These are phyloP conservation scores for Lotus japonicus DNA, from an alignment of 306 rosid genomes.

Conservation along the genomic window DNA sequence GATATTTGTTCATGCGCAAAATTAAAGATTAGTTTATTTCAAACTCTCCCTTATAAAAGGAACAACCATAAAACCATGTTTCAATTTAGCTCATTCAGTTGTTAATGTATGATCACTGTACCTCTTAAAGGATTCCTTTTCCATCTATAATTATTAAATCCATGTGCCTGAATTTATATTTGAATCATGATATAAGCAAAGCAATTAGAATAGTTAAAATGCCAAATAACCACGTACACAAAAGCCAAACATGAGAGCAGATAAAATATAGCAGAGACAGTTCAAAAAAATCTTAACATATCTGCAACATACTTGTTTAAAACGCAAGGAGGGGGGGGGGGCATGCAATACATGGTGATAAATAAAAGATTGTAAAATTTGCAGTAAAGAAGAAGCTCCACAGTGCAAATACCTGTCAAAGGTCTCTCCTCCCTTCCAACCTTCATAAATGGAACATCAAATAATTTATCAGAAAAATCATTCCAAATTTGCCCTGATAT, in stretches of 20 bases:
- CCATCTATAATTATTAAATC: too few relatives aligned
- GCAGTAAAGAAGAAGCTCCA: not conserved
- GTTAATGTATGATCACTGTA: not conserved
- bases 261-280: not conserved
- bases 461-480: slow-evolving; percentile 36
- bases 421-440: slow-evolving; percentile 35
- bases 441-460: slow-evolving; percentile 42
- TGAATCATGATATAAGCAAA: too few relatives aligned
- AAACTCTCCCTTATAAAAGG: not conserved
- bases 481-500: slow-evolving; percentile 28
- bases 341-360: not conserved
- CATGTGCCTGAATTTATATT: too few relatives aligned
- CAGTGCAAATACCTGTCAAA: slow-evolving; percentile 35
- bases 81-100: not conserved
- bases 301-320: not conserved
- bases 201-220: too few relatives aligned
- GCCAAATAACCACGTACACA: too few relatives aligned
- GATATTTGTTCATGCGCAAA: not conserved
- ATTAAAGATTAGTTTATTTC: not conserved
- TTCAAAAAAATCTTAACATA: not conserved
- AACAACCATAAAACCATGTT: not conserved
- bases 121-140: not conserved
- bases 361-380: not conserved
- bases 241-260: too few relatives aligned
- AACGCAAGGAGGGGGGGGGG: too few relatives aligned